Base-by-base conservation (phyloP, 129 eudicot genomes). In the Centrapalus pauciflorus region DNA sequence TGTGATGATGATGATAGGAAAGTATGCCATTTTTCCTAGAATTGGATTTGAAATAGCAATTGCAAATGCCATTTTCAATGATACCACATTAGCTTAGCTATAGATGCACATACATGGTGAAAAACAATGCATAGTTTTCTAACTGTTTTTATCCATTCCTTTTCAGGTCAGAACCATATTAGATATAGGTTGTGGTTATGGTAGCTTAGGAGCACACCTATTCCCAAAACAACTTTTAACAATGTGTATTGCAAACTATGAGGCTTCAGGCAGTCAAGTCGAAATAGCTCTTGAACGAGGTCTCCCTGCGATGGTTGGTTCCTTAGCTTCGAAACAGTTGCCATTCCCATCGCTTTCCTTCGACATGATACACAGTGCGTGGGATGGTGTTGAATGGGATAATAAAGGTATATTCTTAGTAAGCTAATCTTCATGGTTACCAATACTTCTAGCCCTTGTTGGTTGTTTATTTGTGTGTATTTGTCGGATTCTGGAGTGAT, bases 181-280 rank as follows among this genome's bases (percentile, higher is more conserved):
- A 72, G 99, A 93, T 65, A 80, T 93, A 80, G 99, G 94, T 40
- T 93, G 99, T 80, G 99, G 99, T 25, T 93, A 81, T 77, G 99
- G 99, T 73, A 89, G 95, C 62, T 84, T 93, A 82, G 99, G 99
- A 67, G 99, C 99, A 45, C 95, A 86, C 80, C 83, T 93, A 35
- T 89, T 87, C 61, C 86, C 90, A 0, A 79, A 78, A 64, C 78
- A 86, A 55, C 59, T 93, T 41, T 52, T 89, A 67, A 93, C 98
- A 13, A 86, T 93, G 87, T 93, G 98, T 72, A 38, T 88, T 77
- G 98, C 98, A 51, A 83, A 86, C 66, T 93, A 85, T 55, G 99
- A 93, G 83, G 83, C 86, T 80, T 93, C 99, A 8, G 96, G 95
- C 38, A 93, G 99, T 89, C 99, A 93, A 82, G 96, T 89, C 41